Evolutionary conservation across 441 rosid genomes (phyloP), one percentile per base, ranked within the genome.

Genomic region (Eugenia klotzschiana): DNA sequence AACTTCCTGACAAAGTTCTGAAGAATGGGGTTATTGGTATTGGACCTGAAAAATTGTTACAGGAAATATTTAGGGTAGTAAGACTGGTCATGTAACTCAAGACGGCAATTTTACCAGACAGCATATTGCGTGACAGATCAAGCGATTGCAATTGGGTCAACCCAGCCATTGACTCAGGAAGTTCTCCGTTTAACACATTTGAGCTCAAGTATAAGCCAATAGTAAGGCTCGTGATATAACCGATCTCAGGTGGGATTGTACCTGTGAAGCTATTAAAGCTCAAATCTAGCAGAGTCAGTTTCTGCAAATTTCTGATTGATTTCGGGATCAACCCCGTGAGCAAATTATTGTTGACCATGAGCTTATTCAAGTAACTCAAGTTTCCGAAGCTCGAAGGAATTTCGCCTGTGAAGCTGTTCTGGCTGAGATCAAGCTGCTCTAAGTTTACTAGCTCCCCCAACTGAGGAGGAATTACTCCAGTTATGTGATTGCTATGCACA

Each of bases 391-490:
- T 94, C 80, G 79, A 60, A 0, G 98, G 98, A 83, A 94, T 92
- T 86, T 88, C 90, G 9, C 96, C 94, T 2, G 88, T 90, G 85
- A 96, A 92, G 89, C 94, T 93, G 90, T 96, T 96, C 85, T 95
- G 90, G 86, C 99, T 94, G 29, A 96, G 90, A 88, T 96, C 98
- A 88, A 96, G 96, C 91, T 92, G 97, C 95, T 96, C 99, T 53
- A 96, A 88, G 84, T 96, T 96, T 85, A 96, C 98, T 37, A 94
- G 94, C 89, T 92, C 93, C 83, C 98, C 98, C 11, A 96, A 83
- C 87, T 92, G 92, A 82, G 89, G 64, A 23, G 99, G 98, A 69
- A 96, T 93, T 81, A 88, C 93, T 33, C 98, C 99, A 2, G 93
- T 89, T 23, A 94, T 86, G 90, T 94, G 87, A 89, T 96, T 96